Evolutionary conservation across 768 basidiomycete genomes (phyloP).

Genomic region (Russula sp.): DNA sequence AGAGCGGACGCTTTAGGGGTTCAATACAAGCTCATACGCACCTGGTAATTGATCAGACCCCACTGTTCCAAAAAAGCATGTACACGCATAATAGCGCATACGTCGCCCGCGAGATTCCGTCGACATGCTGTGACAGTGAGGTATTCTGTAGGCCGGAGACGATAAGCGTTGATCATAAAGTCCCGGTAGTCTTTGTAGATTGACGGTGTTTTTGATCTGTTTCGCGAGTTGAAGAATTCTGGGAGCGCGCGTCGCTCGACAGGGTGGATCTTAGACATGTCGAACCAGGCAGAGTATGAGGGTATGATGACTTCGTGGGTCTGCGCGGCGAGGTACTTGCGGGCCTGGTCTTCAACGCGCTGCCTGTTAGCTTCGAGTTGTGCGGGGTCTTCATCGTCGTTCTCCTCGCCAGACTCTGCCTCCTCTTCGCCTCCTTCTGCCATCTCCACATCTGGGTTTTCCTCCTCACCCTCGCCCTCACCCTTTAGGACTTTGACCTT

Average conservation of each 20-base stretch:
- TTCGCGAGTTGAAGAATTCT: constrained; percentile 96
- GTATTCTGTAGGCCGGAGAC: constrained; percentile 90
- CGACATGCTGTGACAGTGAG: constrained; percentile 96
- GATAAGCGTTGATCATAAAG: constrained; percentile 99
- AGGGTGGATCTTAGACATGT: constrained; percentile 87
- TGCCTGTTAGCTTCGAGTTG: constrained; percentile 75
- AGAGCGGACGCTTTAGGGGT: background rate
- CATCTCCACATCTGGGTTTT: constrained; percentile 75
- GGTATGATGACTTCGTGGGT: constrained; percentile 97
- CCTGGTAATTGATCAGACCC: constrained; percentile 99
- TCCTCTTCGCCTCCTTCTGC: constrained; percentile 74
- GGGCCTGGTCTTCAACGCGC: constrained; percentile 79
- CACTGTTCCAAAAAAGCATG: constrained; percentile 99
- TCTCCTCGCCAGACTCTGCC: constrained; percentile 69
- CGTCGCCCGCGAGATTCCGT: constrained; percentile 94
- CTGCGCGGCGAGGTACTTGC: constrained; percentile 93
- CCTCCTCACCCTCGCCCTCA: constrained; percentile 58
- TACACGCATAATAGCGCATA: constrained; percentile 97
- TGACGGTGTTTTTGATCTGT: constrained; percentile 90
- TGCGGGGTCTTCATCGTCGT: constrained; percentile 81
- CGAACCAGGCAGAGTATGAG: constrained; percentile 97
- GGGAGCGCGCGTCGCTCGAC: constrained; percentile 90
- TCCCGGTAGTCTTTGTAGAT: constrained; percentile 99
- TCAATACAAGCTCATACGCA: constrained; percentile 32
- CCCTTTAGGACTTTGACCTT: constrained; percentile 36